Evolutionary conservation across 1,284 basidiomycete species (phyloP).

Genomic region (Cryptococcus sp.): DNA sequence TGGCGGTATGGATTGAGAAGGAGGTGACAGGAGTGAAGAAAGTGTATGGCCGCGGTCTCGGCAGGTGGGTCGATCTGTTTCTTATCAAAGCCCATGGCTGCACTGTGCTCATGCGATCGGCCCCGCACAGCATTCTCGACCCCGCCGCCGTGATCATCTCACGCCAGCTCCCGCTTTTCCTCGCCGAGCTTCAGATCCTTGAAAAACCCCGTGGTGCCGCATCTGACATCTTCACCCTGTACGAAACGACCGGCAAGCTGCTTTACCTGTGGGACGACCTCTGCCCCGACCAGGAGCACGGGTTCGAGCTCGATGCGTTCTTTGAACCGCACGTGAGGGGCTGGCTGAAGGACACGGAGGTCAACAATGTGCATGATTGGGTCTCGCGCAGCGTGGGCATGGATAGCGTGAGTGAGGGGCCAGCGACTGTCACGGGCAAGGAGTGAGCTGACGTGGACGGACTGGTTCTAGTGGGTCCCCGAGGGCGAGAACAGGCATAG

Average conservation of each 20-base stretch:
- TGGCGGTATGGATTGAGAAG: constrained; percentile 45
- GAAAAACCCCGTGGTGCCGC: constrained; percentile 34
- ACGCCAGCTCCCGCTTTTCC: constrained; percentile 47
- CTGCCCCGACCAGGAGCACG: constrained; percentile 39
- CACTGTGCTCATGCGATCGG: neutral
- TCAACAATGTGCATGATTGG: constrained; percentile 46
- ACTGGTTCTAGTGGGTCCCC: constrained; percentile 37
- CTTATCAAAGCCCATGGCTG: neutral
- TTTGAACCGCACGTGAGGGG: constrained; percentile 49
- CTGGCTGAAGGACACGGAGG: constrained; percentile 47
- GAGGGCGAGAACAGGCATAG: constrained; percentile 44
- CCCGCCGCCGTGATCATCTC: constrained; percentile 44
- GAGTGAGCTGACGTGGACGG: neutral
- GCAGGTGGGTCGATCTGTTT: constrained; percentile 14
- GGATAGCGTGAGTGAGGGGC: constrained; percentile 37
- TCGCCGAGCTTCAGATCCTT: constrained; percentile 46
- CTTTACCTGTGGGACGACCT: constrained; percentile 42
- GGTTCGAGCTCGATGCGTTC: constrained; percentile 46
- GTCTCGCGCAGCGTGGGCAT: constrained; percentile 46
- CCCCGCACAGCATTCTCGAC: constrained; percentile 24
- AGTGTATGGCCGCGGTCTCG: constrained; percentile 34
- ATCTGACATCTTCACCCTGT: constrained; percentile 45
- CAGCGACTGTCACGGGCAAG: neutral
- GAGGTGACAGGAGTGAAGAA: constrained; percentile 36
- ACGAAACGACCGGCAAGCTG: constrained; percentile 41